These are phyloP conservation scores for Apiotrichum veenhuisii DNA, from an alignment of 1,284 basidiomycete genomes.

Conservation along the genomic window DNA sequence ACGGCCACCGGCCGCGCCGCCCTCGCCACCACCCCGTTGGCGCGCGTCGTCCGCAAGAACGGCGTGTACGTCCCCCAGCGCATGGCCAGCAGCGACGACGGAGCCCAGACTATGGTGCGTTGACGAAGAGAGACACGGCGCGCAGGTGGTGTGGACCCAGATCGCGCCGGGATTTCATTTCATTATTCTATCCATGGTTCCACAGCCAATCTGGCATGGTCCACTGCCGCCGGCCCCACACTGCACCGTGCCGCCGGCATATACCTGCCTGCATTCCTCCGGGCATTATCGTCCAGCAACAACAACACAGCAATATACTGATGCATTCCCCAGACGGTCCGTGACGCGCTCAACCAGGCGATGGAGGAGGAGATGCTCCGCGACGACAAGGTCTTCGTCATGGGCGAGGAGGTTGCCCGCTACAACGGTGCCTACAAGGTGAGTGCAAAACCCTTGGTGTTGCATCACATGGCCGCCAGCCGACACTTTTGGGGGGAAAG, in stretches of 20 bases:
- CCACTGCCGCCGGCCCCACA: constrained; percentile 14
- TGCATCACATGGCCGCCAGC: background rate
- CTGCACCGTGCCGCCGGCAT: constrained; percentile 12
- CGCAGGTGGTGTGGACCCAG: background rate
- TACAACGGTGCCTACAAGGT: constrained; percentile 99
- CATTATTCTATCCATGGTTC: too few relatives aligned
- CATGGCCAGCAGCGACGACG: constrained; percentile 38
- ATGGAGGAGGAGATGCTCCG: constrained; percentile 99
- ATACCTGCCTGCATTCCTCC: background rate
- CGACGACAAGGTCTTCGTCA: constrained; percentile 90
- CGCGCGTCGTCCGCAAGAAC: constrained; percentile 34
- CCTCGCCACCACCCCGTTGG: constrained; percentile 38
- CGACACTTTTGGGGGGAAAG: background rate
- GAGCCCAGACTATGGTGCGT: constrained; percentile 43
- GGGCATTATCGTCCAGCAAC: background rate
- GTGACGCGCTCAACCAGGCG: constrained; percentile 94
- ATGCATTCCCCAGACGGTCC: constrained; percentile 75
- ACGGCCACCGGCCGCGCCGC: constrained; percentile 28
- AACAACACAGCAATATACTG: background rate
- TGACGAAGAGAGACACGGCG: background rate
- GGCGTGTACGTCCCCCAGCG: constrained; percentile 38
- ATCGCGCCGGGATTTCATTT: too few relatives aligned
- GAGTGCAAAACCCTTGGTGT: background rate
- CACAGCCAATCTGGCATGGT: background rate
- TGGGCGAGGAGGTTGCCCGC: constrained; percentile 97